Evolutionary conservation across 345 rosid genomes (phyloP), one percentile per base, ranked within the genome.

Genomic region (Gossypium longicalyx): DNA sequence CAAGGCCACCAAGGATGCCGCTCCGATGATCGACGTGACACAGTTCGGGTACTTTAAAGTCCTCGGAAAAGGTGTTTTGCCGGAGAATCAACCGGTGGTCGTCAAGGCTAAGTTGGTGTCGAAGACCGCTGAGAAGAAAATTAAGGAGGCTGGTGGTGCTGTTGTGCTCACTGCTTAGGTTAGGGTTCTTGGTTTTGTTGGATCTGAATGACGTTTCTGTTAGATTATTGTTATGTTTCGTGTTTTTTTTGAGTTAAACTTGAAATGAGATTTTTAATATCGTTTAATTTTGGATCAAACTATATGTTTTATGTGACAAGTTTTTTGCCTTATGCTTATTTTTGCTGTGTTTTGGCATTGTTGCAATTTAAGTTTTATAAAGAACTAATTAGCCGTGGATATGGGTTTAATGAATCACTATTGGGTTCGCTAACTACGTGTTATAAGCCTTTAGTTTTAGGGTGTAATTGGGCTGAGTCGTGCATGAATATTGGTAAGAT

Each of bases 41-140:
- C 92, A 91, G 77, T 88, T 83, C 11, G 97, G 97, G 0, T 91
- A 84, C 85, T 89, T 89, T 53, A 89, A 91, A 91, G 94, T 91
- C 3, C 79, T 91, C 74, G 97, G 92, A 0, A 91, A 91, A 77
- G 94, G 94, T 2, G 86, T 83, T 12, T 73, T 91, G 80, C 94
- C 97, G 1, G 89, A 83, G 77, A 85, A 85, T 27, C 80, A 89
- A 78, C 97, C 97, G 1, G 68, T 91, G 44, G 97, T 88, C 2
- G 90, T 91, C 22, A 89, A 91, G 79, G 94, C 97, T 7, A 91
- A 91, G 78, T 82, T 91, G 12, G 78, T 91, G 0, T 91, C 97
- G 2, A 91, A 89, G 87, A 83, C 74, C 53, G 97, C 92, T 0
- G 92, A 91, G 83, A 88, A 85, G 86, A 91, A 91, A 86, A 91